Evolutionary conservation across 768 basidiomycete genomes (phyloP).

Genomic region (Hydnomerulius pinastri): DNA sequence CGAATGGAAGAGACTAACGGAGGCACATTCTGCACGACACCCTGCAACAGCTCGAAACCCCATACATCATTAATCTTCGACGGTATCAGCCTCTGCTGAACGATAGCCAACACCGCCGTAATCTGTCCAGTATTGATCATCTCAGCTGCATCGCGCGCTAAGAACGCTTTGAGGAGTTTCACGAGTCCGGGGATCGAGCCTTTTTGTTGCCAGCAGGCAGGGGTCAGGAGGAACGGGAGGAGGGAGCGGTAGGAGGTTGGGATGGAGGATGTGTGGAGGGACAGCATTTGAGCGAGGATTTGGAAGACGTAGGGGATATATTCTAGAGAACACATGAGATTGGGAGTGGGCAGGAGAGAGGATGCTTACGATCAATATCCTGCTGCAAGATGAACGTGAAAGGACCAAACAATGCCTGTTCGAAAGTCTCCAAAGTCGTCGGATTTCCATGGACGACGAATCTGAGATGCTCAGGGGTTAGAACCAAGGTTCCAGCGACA

Average conservation of each 20-base stretch:
- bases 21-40: slow-evolving; percentile 70
- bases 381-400: slow-evolving; percentile 88
- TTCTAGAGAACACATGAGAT: slow-evolving; percentile 48
- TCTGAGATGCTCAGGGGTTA: slow-evolving; percentile 44
- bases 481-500: slow-evolving; percentile 2
- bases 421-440: slow-evolving; percentile 70
- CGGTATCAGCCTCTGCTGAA: slow-evolving; percentile 88
- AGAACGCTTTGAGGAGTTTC: slow-evolving; percentile 81
- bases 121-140: slow-evolving; percentile 76
- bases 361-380: slow-evolving; percentile 82
- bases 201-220: slow-evolving; percentile 88
- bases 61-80: slow-evolving; percentile 86
- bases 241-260: slow-evolving; percentile 79
- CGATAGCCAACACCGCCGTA: slow-evolving; percentile 77
- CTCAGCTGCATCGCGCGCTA: slow-evolving; percentile 64
- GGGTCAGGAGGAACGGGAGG: slow-evolving; percentile 81
- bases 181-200: slow-evolving; percentile 95
- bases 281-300: slow-evolving; percentile 93
- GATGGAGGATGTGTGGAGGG: slow-evolving; percentile 65
- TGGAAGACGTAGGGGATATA: slow-evolving; percentile 99
- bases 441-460: slow-evolving; percentile 79
- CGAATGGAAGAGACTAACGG: slow-evolving; percentile 53
- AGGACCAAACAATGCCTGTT: slow-evolving; percentile 79
- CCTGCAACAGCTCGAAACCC: slow-evolving; percentile 88
- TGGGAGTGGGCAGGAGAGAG: neutral